A percentile compares a stretch with the other conserved stretches of the same genome.
phyloP scores from a whole-genome alignment of 176 grass and related monocot genomes.

The Luzula sylvatica region DNA sequence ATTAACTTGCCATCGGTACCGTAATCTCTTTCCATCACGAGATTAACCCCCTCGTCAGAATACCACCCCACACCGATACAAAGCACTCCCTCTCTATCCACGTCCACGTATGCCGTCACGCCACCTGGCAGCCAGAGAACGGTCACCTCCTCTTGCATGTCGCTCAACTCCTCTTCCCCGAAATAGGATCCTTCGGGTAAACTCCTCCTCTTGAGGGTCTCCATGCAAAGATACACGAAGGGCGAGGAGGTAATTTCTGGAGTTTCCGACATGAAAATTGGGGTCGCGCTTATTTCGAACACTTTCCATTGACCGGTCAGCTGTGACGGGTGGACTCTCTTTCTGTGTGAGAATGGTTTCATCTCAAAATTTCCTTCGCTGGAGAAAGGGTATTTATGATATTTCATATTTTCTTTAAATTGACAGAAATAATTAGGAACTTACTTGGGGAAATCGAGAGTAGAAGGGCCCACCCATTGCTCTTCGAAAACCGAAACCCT shows the following conservation, averaged over 20 bases:
- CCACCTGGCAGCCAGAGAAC: conserved; percentile 90
- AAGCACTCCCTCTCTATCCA: conserved; percentile 58
- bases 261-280: conserved; percentile 39
- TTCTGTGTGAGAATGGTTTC: conserved; percentile 73
- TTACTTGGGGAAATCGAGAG: conserved; percentile 62
- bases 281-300: conserved; percentile 83
- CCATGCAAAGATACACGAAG: conserved; percentile 69
- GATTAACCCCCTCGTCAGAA: conserved; percentile 91
- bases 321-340: conserved; percentile 59
- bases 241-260: conserved; percentile 25
- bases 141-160: conserved; percentile 72
- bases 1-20: conserved; percentile 69
- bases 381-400: conserved; percentile 3
- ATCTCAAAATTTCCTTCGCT: conserved; percentile 49
- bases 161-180: conserved; percentile 64
- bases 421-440: background rate
- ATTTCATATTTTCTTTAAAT: no score
- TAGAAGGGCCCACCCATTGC: conserved; percentile 66
- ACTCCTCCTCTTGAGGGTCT: conserved; percentile 71
- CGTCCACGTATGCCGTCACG: conserved; percentile 72
- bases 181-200: conserved; percentile 70
- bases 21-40: conserved; percentile 96
- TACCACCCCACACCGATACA: conserved; percentile 84
- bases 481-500: conserved; percentile 93
- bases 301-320: conserved; percentile 89